Conservation (phyloP, 192 early-diverging fungal genomes). For the Lobulomyces angularis region DNA sequence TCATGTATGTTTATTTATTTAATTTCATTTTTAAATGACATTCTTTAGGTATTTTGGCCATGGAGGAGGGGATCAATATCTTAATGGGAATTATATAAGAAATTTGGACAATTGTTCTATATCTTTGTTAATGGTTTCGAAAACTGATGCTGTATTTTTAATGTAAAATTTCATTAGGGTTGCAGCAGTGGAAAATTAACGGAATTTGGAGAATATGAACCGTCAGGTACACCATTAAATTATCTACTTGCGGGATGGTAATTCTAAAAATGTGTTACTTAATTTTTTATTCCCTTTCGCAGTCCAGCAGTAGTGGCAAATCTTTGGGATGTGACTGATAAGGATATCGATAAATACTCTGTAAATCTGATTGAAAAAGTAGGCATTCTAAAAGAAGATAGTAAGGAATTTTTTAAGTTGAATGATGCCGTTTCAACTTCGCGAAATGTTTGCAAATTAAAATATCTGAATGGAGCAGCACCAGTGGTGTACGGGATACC, state of each 20-base stretch:
- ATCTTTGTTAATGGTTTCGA: constrained; percentile 68
- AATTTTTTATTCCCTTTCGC: background rate
- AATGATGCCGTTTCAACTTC: constrained; percentile 61
- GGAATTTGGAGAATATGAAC: constrained; percentile 75
- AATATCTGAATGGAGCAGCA: constrained; percentile 81
- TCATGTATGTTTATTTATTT: constrained; percentile 34
- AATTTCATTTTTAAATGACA: background rate
- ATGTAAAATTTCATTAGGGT: too few species aligned
- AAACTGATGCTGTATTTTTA: too few species aligned
- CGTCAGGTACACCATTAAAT: constrained; percentile 65
- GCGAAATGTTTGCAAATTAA: constrained; percentile 58
- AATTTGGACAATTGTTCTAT: constrained; percentile 58
- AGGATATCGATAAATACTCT: constrained; percentile 85
- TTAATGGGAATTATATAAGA: constrained; percentile 53
- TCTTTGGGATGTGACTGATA: constrained; percentile 97
- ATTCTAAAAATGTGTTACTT: constrained; percentile 4
- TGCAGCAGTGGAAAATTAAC: constrained; percentile 82
- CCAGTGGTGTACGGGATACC: constrained; percentile 92
- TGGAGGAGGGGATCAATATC: constrained; percentile 77
- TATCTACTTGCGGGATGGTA: constrained; percentile 78
- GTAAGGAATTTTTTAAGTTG: constrained; percentile 13
- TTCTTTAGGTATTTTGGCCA: constrained; percentile 79
- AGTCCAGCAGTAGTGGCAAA: constrained; percentile 80
- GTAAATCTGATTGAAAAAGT: constrained; percentile 54
- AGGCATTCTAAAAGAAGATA: constrained; percentile 38